Evolutionary conservation across 495 filamentous ascomycete species (phyloP).

Genomic region (Neurospora sp.): DNA sequence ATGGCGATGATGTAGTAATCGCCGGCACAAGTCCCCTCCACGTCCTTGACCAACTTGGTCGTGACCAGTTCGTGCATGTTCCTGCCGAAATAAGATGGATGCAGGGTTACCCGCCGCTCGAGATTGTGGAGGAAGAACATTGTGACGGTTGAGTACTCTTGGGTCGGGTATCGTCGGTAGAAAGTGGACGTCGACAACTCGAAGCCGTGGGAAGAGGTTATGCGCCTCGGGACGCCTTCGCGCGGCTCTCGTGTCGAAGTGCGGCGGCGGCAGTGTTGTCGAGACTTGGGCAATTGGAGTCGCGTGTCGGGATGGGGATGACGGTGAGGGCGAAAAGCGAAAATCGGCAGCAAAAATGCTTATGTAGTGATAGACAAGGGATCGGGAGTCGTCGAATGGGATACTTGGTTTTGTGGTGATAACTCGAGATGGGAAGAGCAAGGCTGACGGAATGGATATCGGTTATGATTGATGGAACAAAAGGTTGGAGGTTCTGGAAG

Average conservation of each 20-base stretch:
- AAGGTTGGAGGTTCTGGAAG: background rate
- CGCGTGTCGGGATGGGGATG: background rate
- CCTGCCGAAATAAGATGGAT: conserved; percentile 91
- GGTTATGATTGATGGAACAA: background rate
- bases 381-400: background rate
- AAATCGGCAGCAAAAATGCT: background rate
- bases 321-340: background rate
- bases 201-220: background rate
- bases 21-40: conserved; percentile 87
- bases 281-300: background rate
- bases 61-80: conserved; percentile 84
- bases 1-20: conserved; percentile 94
- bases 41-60: conserved; percentile 75
- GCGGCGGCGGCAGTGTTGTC: background rate
- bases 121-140: conserved; percentile 99
- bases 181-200: background rate
- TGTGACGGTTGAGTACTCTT: conserved; percentile 5
- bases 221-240: background rate
- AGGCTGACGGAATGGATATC: background rate
- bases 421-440: background rate
- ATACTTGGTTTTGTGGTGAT: background rate
- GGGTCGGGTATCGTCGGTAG: background rate
- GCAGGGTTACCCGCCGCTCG: conserved; percentile 83
- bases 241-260: background rate
- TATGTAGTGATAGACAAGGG: background rate